phyloP scores from a whole-genome alignment of 176 grass and related monocot genomes.

The Eleusine coracana region DNA sequence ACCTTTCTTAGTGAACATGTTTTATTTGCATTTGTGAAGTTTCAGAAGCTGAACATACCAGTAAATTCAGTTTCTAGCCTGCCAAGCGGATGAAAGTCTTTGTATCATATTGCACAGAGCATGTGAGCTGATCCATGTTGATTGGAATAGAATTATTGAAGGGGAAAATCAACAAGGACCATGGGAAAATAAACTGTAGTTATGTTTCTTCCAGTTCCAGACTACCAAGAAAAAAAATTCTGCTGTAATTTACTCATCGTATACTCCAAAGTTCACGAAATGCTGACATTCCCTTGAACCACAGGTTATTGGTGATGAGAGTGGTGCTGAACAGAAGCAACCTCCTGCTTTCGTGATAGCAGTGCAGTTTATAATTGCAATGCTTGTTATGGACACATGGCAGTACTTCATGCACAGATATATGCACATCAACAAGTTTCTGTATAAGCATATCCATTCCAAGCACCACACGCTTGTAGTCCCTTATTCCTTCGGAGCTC shows the following conservation, averaged over 20 bases:
- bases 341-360: slow-evolving; percentile 51
- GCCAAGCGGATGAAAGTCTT: neutral
- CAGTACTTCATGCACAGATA: slow-evolving; percentile 94
- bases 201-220: neutral
- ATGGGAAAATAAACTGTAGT: neutral
- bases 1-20: neutral
- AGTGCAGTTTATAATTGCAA: slow-evolving; percentile 61
- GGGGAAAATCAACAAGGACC: neutral
- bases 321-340: slow-evolving; percentile 48
- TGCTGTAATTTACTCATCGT: neutral
- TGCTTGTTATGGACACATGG: slow-evolving; percentile 92
- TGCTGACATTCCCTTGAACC: slow-evolving; percentile 30
- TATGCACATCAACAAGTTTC: slow-evolving; percentile 85
- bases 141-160: neutral
- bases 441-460: slow-evolving; percentile 85
- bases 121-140: neutral
- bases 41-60: slow-evolving; percentile 20
- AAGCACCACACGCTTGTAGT: slow-evolving; percentile 84
- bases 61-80: neutral
- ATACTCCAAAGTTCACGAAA: slow-evolving; percentile 8
- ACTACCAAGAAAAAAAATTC: neutral
- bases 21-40: slow-evolving; percentile 15
- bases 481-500: slow-evolving; percentile 80
- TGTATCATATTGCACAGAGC: neutral
- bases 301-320: slow-evolving; percentile 74